Evolutionary conservation across 2,329 filamentous ascomycete species (phyloP), one percentile per base, ranked within the genome.

Genomic region (Penicillium sp.): DNA sequence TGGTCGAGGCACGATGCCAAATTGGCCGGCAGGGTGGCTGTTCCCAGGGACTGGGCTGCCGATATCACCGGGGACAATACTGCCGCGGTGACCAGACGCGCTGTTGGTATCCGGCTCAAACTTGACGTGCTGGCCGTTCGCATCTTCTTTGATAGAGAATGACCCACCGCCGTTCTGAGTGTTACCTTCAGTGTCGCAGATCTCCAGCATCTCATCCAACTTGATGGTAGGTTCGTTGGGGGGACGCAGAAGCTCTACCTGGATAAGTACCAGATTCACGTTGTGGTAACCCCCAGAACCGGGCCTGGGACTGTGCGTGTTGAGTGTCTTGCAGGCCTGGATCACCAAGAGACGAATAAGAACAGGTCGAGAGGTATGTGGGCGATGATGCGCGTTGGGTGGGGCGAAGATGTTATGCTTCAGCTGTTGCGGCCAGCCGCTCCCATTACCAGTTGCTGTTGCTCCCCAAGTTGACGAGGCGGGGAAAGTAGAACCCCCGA

Each of bases 101-200:
- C 76, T 78, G 56, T 74, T 78, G 54, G 72, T 76, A 64, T 84
- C 82, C 14, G 83, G 79, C 55, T 88, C 80, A 58, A 80, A 81
- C 60, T 76, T 80, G 67, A 81, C 74, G 39, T 74, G 74, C 46
- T 72, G 70, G 27, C 72, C 73, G 27, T 67, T 65, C 29, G 74
- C 78, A 49, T 85, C 83, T 39, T 82, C 80, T 59, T 82, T 84
- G 61, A 90, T 82, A 33, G 90, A 86, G 69, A 99, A 96, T 26
- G 84, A 88, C n/a, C 95, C 95, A 45, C 93, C 93, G 46, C 95
- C 95, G 67, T 98, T 98, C 57, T 88, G 86, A 2, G 79, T 72
- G 67, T 89, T 96, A 56, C 95, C 95, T 71, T 96, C 91, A 0
- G 93, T 96, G 67, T 98, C 93, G 72, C 90, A 95, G 57, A 96